Evolutionary conservation across 495 filamentous ascomycete genomes (phyloP).

Genomic region (Lasiosphaeria ovina): DNA sequence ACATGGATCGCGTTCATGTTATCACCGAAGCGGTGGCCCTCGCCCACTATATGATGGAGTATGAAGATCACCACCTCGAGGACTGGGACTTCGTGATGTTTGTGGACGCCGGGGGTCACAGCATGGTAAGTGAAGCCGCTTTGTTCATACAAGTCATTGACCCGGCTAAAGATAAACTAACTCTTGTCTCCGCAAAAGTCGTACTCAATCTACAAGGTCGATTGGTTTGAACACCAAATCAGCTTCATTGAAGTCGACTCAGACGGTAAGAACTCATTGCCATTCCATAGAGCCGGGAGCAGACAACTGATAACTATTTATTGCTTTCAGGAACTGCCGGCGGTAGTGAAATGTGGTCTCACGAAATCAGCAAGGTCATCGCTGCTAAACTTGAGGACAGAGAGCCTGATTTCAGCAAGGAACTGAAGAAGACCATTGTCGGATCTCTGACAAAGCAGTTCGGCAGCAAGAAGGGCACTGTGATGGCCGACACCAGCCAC

Average conservation of each 20-base stretch:
- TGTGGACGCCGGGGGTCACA: constrained; percentile 14
- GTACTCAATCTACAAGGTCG: constrained; percentile 3
- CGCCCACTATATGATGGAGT: constrained; percentile 9
- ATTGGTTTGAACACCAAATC: neutral
- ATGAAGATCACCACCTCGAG: constrained; percentile 1
- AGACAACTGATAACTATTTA: neutral
- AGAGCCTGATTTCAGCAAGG: neutral
- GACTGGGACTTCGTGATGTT: constrained; percentile 13
- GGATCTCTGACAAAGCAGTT: constrained; percentile 7
- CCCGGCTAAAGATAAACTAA: neutral
- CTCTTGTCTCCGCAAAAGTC: neutral
- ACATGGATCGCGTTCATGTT: neutral
- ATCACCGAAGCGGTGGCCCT: constrained; percentile 9
- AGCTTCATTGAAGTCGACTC: constrained; percentile 10
- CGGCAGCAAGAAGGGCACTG: neutral
- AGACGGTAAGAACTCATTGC: neutral
- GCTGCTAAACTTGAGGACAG: neutral
- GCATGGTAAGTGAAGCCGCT: constrained; percentile 2
- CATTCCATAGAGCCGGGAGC: neutral
- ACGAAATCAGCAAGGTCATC: constrained; percentile 7
- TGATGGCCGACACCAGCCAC: neutral
- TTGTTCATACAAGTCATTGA: neutral
- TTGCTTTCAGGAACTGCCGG: neutral
- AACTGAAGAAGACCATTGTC: neutral
- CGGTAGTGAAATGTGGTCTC: constrained; percentile 15